Conservation (phyloP, 768 basidiomycete genomes). For the Paxillus ammoniavirescens region DNA sequence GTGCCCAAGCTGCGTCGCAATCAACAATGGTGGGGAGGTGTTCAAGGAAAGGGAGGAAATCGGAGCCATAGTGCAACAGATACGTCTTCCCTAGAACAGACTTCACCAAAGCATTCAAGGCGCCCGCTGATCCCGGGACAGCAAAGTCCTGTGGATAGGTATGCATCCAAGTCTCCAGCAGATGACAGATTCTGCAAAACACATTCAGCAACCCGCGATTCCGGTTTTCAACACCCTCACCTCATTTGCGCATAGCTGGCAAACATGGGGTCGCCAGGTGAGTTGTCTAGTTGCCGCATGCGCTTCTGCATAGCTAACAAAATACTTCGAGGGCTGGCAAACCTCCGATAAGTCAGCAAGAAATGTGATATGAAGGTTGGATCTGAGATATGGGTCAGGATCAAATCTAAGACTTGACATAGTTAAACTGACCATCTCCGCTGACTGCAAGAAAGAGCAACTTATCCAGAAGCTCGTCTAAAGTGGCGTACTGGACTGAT, state of each 20-base stretch:
- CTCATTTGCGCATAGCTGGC: conserved; percentile 88
- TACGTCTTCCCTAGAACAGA: conserved; percentile 79
- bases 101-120: conserved; percentile 72
- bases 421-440: conserved; percentile 62
- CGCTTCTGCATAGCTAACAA: conserved; percentile 88
- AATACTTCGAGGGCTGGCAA: conserved; percentile 74
- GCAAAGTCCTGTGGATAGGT: conserved; percentile 80
- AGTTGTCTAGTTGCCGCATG: conserved; percentile 72
- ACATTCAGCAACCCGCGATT: conserved; percentile 1
- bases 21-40: conserved; percentile 62
- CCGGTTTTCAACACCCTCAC: conserved; percentile 35
- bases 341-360: conserved; percentile 80
- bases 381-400: conserved; percentile 44
- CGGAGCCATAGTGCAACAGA: conserved; percentile 81
- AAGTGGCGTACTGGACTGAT: conserved; percentile 67
- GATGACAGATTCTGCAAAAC: conserved; percentile 64
- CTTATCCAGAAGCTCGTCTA: conserved; percentile 81
- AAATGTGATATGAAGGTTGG: conserved; percentile 77
- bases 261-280: conserved; percentile 78
- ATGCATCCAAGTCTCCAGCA: conserved; percentile 76
- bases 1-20: conserved; percentile 71
- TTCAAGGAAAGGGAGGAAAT: conserved; percentile 79
- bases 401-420: conserved; percentile 3
- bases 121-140: conserved; percentile 69
- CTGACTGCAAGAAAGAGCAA: conserved; percentile 80